phyloP scores from a whole-genome alignment of 2,329 filamentous ascomycete genomes.

The Colletotrichum kahawae region DNA sequence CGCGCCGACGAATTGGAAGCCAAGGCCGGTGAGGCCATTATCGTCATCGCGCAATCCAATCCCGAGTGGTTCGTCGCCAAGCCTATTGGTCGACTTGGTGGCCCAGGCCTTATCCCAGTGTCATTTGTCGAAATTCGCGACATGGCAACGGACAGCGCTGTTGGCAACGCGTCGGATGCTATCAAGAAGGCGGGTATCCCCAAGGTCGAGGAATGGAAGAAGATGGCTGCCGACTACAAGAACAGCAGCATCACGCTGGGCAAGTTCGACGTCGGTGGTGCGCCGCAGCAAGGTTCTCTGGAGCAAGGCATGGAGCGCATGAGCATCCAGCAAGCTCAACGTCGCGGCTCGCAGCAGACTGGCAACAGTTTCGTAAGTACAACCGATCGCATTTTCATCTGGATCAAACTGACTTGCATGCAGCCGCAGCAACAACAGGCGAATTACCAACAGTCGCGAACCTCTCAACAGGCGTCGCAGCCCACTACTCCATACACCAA shows the following conservation, averaged over 20 bases:
- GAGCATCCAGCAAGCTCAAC: conserved; percentile 69
- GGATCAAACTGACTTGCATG: neutral
- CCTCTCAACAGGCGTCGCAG: conserved; percentile 36
- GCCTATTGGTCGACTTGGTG: conserved; percentile 95
- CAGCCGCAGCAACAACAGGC: conserved; percentile 26
- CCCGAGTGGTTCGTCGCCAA: conserved; percentile 99
- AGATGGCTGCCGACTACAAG: conserved; percentile 99
- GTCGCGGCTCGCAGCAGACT: conserved; percentile 42
- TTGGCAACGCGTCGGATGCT: conserved; percentile 82
- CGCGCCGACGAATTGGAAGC: conserved; percentile 95
- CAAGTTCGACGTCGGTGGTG: conserved; percentile 71
- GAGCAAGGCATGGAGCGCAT: conserved; percentile 78
- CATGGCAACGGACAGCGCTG: conserved; percentile 85
- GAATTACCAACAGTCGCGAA: conserved; percentile 27
- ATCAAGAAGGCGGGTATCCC: conserved; percentile 90
- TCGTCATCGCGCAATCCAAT: conserved; percentile 97
- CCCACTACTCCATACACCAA: conserved; percentile 47
- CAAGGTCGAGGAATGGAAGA: conserved; percentile 98
- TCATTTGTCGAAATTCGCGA: conserved; percentile 97
- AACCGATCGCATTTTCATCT: neutral
- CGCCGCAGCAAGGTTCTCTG: conserved; percentile 50
- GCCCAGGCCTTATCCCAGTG: conserved; percentile 92
- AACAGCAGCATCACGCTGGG: conserved; percentile 97
- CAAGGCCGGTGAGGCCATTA: conserved; percentile 94
- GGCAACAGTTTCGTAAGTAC: conserved; percentile 52